Evolutionary conservation across 352 stramenopile genomes (phyloP).

Genomic region (Phytophthora foliorum): DNA sequence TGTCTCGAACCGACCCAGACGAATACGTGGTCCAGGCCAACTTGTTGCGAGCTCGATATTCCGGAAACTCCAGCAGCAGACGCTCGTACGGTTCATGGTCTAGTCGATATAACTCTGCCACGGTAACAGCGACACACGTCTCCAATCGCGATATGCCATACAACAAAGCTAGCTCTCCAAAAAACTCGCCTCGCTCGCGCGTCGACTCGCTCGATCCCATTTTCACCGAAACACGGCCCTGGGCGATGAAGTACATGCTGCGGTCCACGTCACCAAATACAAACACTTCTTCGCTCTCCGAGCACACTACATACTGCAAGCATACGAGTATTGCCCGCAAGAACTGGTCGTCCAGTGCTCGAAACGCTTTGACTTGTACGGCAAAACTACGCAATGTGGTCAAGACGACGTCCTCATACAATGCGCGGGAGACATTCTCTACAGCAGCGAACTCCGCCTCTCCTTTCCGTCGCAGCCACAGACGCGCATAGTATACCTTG

Average conservation of each 20-base stretch:
- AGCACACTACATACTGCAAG: conserved; percentile 73
- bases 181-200: conserved; percentile 69
- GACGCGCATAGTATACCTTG: conserved; percentile 76
- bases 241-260: conserved; percentile 84
- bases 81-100: conserved; percentile 70
- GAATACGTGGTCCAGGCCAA: conserved; percentile 57
- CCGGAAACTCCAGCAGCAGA: conserved; percentile 70
- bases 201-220: conserved; percentile 54
- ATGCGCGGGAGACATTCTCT: conserved; percentile 48
- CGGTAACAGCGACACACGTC: conserved; percentile 68
- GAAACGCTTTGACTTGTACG: conserved; percentile 60
- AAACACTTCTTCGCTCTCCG: conserved; percentile 74
- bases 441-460: conserved; percentile 68
- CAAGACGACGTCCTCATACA: conserved; percentile 74
- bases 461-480: conserved; percentile 63
- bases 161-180: conserved; percentile 67
- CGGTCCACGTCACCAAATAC: conserved; percentile 77
- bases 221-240: conserved; percentile 71
- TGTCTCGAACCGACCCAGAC: conserved; percentile 10
- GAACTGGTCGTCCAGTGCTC: conserved; percentile 65
- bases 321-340: conserved; percentile 63
- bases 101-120: conserved; percentile 74
- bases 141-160: conserved; percentile 69
- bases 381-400: conserved; percentile 58
- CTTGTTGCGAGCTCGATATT: conserved; percentile 68